Evolutionary conservation across 371 early-diverging fungal species (phyloP), one percentile per base, ranked within the genome.

Genomic region (Actinomortierella ambigua): DNA sequence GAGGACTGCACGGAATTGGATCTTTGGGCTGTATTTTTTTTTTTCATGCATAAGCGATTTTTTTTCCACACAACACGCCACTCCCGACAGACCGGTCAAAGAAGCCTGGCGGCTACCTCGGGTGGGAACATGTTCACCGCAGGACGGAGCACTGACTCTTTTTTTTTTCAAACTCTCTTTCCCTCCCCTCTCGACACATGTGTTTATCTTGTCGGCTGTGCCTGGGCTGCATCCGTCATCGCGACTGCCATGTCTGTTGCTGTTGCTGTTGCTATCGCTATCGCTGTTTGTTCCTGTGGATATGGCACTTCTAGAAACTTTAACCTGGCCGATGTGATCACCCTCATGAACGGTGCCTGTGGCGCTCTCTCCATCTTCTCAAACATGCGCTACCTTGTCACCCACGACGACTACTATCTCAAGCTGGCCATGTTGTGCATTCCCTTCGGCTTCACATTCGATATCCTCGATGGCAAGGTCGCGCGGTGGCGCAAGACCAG

Each of bases 401-500:
- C 88, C 0, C 79, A 85, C 39, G 86, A 91, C 65, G 67, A 79
- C 1, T 73, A 62, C 43, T 86, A 86, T 63, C 77, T 95, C 11
- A 86, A 85, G 58, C 61, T 86, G 2, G 86, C 93, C 23, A 87
- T 94, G 79, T 65, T 76, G 64, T 85, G 93, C 53, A 89, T 94
- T 59, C 93, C 94, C 1, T 68, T 86, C 43, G 95, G 94, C 26
- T 82, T 91, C 49, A 64, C 92, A 9, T 93, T 94, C 63, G 95
- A 95, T 76, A 81, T 92, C 52, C 76, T 95, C 60, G 95, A 95
- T 61, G 95, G 95, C 26, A 83, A 92, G 55, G 91, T 94, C n/a
- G 95, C 95, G 13, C 88, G 95, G 46, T 94, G 93, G 94, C 80
- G 89, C 61, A 84, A 88, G 29, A 85, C 89, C 28, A 80, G 87